These are phyloP conservation scores for Gaultheria prostrata DNA, from an alignment of 148 eudicot species.

Conservation along the genomic window DNA sequence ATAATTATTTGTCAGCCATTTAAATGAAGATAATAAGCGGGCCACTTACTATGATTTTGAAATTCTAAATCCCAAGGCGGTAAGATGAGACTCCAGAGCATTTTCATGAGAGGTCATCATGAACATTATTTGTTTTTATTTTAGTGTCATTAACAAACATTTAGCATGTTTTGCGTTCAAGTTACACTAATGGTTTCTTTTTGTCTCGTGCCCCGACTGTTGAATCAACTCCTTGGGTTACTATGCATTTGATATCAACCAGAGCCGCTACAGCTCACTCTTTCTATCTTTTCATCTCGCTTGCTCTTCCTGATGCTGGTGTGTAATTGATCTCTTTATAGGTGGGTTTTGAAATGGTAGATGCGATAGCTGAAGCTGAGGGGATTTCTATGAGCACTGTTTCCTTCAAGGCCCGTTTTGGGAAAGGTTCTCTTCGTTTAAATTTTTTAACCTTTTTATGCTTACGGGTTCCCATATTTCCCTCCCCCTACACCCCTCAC, in stretches of 20 bases:
- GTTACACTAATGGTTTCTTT: neutral
- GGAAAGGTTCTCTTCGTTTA: conserved; percentile 54
- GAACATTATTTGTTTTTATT: neutral
- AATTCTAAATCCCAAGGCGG: neutral
- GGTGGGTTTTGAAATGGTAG: conserved; percentile 97
- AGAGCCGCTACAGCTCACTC: neutral
- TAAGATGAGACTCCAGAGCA: neutral
- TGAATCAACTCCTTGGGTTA: neutral
- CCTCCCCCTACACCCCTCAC: too few species aligned
- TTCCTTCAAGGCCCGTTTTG: conserved; percentile 68
- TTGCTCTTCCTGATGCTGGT: conserved; percentile 6
- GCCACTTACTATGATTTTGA: neutral
- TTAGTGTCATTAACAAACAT: neutral
- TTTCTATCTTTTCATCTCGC: neutral
- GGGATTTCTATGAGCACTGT: conserved; percentile 68
- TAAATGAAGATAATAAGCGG: neutral
- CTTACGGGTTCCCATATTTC: too few species aligned
- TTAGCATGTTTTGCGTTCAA: neutral
- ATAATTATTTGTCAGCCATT: neutral
- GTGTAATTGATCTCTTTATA: conserved; percentile 24
- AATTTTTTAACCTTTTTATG: too few species aligned
- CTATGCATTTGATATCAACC: neutral
- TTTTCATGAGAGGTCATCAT: neutral
- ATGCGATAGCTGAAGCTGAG: conserved; percentile 80
- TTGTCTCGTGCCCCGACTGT: neutral